phyloP scores from a whole-genome alignment of 345 rosid genomes.

The Euphorbia lathyris region DNA sequence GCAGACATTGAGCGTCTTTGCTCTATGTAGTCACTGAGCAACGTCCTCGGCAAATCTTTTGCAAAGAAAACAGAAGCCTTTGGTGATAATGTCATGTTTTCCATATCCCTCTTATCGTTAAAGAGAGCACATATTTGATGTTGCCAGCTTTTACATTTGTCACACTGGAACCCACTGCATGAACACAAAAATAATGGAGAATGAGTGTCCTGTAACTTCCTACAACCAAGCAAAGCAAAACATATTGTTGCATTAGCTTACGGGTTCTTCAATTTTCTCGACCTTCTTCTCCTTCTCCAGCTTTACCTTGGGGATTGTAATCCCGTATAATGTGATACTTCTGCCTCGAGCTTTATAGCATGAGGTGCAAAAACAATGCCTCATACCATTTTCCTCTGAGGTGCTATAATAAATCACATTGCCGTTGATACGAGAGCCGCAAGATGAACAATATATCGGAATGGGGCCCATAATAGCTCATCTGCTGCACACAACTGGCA shows the following conservation, averaged over 20 bases:
- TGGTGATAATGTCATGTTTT: conserved; percentile 13
- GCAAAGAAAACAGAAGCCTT: conserved; percentile 35
- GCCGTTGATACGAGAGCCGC: conserved; percentile 33
- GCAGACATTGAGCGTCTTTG: conserved; percentile 42
- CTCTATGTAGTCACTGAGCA: conserved; percentile 51
- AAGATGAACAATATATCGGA: conserved; percentile 46
- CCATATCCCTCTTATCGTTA: conserved; percentile 38
- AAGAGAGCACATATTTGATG: conserved; percentile 65
- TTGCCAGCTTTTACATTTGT: conserved; percentile 52
- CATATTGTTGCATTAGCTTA: conserved; percentile 18
- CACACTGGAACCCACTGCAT: conserved; percentile 61
- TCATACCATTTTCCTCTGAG: conserved; percentile 25
- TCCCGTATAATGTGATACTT: conserved; percentile 27
- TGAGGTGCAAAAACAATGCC: conserved; percentile 37
- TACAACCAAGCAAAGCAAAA: conserved; percentile 1
- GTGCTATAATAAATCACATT: conserved; percentile 35
- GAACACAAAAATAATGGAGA: conserved; percentile 7
- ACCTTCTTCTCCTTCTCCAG: conserved; percentile 34
- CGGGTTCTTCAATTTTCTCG: conserved; percentile 40
- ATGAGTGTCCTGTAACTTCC: conserved; percentile 2
- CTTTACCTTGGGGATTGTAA: conserved; percentile 31
- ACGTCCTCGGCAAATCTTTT: conserved; percentile 51
- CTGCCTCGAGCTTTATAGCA: conserved; percentile 35
- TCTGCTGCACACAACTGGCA: conserved; percentile 48
- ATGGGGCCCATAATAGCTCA: conserved; percentile 34